Percentiles rank a stretch among this genome's conserved stretches.
Conservation (phyloP, 306 rosid species). For the Crotalaria pallida region DNA sequence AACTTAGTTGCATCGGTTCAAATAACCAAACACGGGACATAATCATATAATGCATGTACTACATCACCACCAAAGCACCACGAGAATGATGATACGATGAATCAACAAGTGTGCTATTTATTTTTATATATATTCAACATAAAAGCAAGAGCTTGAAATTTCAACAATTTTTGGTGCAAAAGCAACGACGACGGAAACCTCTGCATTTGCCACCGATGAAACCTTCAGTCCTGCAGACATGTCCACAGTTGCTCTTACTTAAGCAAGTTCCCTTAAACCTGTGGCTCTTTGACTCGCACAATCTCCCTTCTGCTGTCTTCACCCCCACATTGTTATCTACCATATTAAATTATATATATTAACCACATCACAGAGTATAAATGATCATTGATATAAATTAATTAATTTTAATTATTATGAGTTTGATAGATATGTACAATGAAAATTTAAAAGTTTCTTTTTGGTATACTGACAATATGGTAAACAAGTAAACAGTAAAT, state of each 20-base stretch:
- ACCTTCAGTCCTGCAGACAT: slow-evolving; percentile 31
- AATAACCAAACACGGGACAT: too few species aligned
- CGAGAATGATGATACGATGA: neutral
- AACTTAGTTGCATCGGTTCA: too few species aligned
- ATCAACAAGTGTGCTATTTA: neutral
- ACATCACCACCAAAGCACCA: neutral
- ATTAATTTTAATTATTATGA: too few species aligned
- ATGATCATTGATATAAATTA: neutral
- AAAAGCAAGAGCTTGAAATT: neutral
- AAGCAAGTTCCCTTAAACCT: slow-evolving; percentile 17
- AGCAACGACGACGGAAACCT: slow-evolving; percentile 35
- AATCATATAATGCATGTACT: too few species aligned
- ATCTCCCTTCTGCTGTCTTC: slow-evolving; percentile 21
- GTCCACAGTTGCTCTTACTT: slow-evolving; percentile 23
- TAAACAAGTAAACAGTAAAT: too few species aligned
- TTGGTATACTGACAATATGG: too few species aligned
- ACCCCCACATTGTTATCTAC: neutral
- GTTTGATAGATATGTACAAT: too few species aligned
- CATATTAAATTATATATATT: too few species aligned
- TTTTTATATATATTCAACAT: neutral
- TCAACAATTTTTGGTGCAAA: slow-evolving; percentile 23
- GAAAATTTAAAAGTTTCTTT: too few species aligned
- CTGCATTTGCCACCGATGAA: slow-evolving; percentile 30
- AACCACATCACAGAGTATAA: neutral
- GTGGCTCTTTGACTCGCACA: slow-evolving; percentile 34